A percentile compares a stretch with the other conserved stretches of the same genome.
Evolutionary conservation across 208 protist species (phyloP).

Genomic region (Kentomonas sorsogonicus): DNA sequence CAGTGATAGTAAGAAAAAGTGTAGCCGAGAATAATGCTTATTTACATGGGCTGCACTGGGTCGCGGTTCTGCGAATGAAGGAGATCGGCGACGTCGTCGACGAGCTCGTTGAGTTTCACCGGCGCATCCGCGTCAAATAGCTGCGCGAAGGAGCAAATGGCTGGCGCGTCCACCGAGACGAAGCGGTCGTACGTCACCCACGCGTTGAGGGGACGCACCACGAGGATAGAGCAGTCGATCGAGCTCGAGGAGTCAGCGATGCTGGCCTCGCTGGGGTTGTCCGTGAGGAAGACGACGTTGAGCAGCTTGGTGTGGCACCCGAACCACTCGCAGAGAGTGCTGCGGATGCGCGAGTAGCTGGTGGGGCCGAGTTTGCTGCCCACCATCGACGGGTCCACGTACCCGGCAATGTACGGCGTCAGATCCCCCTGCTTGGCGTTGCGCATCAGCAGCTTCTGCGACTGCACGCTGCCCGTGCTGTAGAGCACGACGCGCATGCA

Average conservation of each 20-base stretch:
- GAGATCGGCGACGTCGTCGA: too few relatives aligned
- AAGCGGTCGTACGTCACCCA: slow-evolving; percentile 46
- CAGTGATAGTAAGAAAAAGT: background rate
- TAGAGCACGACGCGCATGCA: slow-evolving; percentile 81
- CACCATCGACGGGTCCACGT: slow-evolving; percentile 73
- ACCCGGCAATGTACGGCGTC: slow-evolving; percentile 48
- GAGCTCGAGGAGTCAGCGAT: slow-evolving; percentile 41
- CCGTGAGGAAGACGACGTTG: slow-evolving; percentile 53
- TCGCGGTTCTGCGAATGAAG: too few relatives aligned
- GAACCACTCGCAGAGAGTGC: slow-evolving; percentile 18
- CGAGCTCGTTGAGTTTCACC: slow-evolving; percentile 11
- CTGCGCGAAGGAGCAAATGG: slow-evolving; percentile 40
- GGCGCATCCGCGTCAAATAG: too few relatives aligned
- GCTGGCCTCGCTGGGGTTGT: slow-evolving; percentile 43
- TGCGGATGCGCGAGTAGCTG: slow-evolving; percentile 66
- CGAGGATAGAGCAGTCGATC: slow-evolving; percentile 36
- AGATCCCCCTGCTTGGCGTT: slow-evolving; percentile 65
- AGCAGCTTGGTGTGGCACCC: slow-evolving; percentile 15
- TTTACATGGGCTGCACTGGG: too few relatives aligned
- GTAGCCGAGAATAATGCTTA: too few relatives aligned
- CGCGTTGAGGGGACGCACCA: slow-evolving; percentile 40
- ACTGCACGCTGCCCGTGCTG: slow-evolving; percentile 47
- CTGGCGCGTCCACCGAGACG: slow-evolving; percentile 22
- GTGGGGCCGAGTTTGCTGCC: slow-evolving; percentile 53
- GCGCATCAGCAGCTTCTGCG: slow-evolving; percentile 75